Conservation (phyloP, 2,329 filamentous ascomycete species). For the Botrytis squamosa region DNA sequence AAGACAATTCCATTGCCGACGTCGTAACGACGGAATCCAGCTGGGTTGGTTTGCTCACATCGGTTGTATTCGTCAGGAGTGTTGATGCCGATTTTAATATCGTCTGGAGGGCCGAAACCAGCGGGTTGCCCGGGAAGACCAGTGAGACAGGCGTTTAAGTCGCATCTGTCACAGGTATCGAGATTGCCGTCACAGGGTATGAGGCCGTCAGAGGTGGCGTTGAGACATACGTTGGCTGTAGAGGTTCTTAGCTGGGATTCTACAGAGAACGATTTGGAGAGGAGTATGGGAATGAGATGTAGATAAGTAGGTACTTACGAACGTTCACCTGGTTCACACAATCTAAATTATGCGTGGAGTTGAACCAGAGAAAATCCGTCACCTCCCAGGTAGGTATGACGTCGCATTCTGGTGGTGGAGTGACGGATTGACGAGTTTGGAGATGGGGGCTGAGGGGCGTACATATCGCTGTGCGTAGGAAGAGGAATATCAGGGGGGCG, state of each 20-base stretch:
- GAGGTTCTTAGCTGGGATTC: background rate
- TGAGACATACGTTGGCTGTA: background rate
- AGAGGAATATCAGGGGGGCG: background rate
- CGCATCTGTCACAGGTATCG: background rate
- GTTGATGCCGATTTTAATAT: background rate
- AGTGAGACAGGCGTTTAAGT: background rate
- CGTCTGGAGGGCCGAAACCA: background rate
- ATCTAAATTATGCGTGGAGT: constrained; percentile 7
- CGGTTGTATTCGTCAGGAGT: background rate
- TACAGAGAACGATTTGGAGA: background rate
- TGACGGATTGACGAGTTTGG: background rate
- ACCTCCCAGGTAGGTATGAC: constrained; percentile 9
- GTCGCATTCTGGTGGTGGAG: constrained; percentile 4
- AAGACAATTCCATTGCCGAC: background rate
- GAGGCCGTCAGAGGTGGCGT: background rate
- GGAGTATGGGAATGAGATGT: background rate
- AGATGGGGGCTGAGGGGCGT: background rate
- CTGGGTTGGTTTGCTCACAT: background rate
- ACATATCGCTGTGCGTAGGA: background rate
- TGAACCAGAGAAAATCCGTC: background rate
- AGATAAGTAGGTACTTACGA: background rate
- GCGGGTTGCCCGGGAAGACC: background rate
- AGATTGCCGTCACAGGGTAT: background rate
- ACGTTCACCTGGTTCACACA: background rate
- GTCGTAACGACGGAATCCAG: background rate